Base-by-base conservation (phyloP, 768 basidiomycete genomes). In the Crepidotus variabilis region DNA sequence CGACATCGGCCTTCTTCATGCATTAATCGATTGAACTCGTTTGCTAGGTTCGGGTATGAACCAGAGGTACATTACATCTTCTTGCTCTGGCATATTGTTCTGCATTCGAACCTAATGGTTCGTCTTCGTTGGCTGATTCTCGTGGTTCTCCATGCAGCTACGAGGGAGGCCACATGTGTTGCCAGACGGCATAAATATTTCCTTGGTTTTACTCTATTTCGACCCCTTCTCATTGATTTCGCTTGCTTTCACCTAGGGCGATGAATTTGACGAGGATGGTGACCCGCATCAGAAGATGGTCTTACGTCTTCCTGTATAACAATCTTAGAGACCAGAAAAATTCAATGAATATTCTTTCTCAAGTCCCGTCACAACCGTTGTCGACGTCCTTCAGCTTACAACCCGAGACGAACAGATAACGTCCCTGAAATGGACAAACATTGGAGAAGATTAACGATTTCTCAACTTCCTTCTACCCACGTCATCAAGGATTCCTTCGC, bases 261-360 rank as follows among this genome's bases (percentile, higher is more conserved):
- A 79, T 22, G 80, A 83, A 68, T 91, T 89, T 73, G 87, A 88
- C 70, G 89, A 86, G 72, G 92, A 88, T 55, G 91, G 90, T 32
- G 90, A 82, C 65, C 90, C 88, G 56, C 91, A 94, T 79, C 90
- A 92, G 68, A 86, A 83, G 72, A 90, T 93, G 90, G 78, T 86
- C 58, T 71, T 79, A 39, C 50, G n/a, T 39, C 24, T 56, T 7
- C 54, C 54, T 32, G 23, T 2, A n/a, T 22, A 48, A 23, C 51
- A 34, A 14, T 24, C 34, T 43, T 32, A 23, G 13, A 49, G 5
- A 28, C 24, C 14, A 18, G 47, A 18, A 49, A 8, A 28, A 6
- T 49, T n/a, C 24, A 49, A 28, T 13, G 21, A 22, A 22, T 13
- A 16, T 21, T 14, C 47, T 16, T 49, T 28, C 47, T 28, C 28